A percentile compares a stretch with the other conserved stretches of the same genome.
Evolutionary conservation across 139 green algal genomes (phyloP).

Genomic region (Parachlorella kessleri): DNA sequence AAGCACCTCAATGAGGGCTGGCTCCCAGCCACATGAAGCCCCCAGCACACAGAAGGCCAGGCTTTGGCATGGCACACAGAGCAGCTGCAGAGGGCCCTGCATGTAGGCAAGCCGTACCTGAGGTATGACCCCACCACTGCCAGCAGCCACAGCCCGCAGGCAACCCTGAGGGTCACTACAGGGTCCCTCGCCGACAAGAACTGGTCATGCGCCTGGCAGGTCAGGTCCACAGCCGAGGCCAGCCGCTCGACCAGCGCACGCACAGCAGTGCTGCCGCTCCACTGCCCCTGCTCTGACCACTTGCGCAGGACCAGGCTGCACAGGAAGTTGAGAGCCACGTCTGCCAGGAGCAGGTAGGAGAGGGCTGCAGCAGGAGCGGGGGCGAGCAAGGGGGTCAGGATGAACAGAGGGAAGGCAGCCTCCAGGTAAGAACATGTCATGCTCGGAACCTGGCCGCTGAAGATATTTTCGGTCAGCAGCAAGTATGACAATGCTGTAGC

Average conservation of each 20-base stretch:
- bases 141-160: slow-evolving; percentile 23
- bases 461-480: no score
- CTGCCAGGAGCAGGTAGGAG: slow-evolving; percentile 25
- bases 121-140: slow-evolving; percentile 28
- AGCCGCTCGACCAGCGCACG: not conserved
- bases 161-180: slow-evolving; percentile 25
- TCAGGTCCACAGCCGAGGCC: not conserved
- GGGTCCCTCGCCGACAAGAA: slow-evolving; percentile 31
- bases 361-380: slow-evolving; percentile 24
- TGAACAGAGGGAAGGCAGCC: no score
- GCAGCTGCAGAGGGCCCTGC: no score
- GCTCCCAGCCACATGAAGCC: no score
- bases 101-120: slow-evolving; percentile 7
- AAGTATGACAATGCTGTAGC: no score
- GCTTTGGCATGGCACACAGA: no score
- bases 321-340: slow-evolving; percentile 40
- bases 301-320: slow-evolving; percentile 19
- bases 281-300: slow-evolving; percentile 7
- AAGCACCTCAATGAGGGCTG: no score
- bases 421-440: no score
- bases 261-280: not conserved
- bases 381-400: no score
- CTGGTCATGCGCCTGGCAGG: slow-evolving; percentile 20
- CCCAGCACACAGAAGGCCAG: no score
- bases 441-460: no score